These are phyloP conservation scores for Russula emetica DNA, from an alignment of 768 basidiomycete genomes.

Conservation along the genomic window DNA sequence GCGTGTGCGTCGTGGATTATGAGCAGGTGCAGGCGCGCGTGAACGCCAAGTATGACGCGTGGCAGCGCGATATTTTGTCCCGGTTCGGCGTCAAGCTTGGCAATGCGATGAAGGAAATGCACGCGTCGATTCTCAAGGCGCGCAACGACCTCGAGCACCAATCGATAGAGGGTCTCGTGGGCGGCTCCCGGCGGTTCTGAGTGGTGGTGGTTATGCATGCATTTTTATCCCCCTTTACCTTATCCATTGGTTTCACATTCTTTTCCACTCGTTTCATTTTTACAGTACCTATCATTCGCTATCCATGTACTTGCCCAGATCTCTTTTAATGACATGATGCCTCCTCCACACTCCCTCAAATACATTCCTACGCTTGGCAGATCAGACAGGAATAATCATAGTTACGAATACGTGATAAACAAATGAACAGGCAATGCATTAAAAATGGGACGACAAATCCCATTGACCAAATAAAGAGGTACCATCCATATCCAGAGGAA, in stretches of 20 bases:
- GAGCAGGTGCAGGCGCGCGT: conserved; percentile 97
- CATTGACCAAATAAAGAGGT: neutral
- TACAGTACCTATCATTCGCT: conserved; percentile 8
- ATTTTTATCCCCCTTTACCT: neutral
- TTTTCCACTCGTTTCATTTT: neutral
- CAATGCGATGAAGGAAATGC: conserved; percentile 96
- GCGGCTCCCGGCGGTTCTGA: conserved; percentile 49
- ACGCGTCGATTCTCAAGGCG: conserved; percentile 87
- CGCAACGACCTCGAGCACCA: conserved; percentile 95
- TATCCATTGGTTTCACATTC: neutral
- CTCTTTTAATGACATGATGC: conserved; percentile 25
- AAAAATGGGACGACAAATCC: neutral
- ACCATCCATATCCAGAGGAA: neutral
- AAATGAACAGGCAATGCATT: neutral
- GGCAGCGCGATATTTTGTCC: conserved; percentile 93
- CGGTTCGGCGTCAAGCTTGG: conserved; percentile 92
- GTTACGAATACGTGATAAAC: no score
- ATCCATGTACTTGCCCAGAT: conserved; percentile 26
- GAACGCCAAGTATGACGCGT: conserved; percentile 97
- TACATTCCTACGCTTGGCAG: neutral
- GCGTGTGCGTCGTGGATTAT: conserved; percentile 92
- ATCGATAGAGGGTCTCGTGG: conserved; percentile 86
- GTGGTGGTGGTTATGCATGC: neutral
- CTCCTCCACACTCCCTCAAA: neutral
- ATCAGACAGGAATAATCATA: no score